phyloP scores from a whole-genome alignment of 2,329 filamentous ascomycete genomes.

The Colletotrichum graminicola region DNA sequence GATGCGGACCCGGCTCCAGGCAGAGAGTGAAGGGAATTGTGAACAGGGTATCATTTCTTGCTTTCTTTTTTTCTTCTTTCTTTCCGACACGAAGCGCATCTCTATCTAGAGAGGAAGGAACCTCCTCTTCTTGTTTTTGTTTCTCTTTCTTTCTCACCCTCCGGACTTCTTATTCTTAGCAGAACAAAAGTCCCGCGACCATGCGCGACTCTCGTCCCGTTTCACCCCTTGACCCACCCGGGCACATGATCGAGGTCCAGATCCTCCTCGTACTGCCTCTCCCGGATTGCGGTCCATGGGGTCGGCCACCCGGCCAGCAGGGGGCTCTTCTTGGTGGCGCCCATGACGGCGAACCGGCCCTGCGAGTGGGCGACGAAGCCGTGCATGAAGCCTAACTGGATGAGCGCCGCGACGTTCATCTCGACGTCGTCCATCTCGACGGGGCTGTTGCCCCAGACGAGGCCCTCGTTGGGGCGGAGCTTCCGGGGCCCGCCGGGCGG shows the following conservation, averaged over 20 bases:
- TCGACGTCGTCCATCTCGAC: conserved; percentile 78
- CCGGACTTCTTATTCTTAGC: neutral
- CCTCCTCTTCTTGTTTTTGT: too few relatives aligned
- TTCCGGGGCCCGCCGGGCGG: conserved; percentile 60
- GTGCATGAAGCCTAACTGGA: conserved; percentile 83
- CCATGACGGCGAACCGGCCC: conserved; percentile 84
- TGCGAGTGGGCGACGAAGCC: conserved; percentile 86
- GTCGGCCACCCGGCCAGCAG: conserved; percentile 80
- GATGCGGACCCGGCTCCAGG: neutral
- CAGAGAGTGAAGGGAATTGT: neutral
- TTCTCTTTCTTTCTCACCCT: neutral
- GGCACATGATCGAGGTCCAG: conserved; percentile 75
- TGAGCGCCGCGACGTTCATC: conserved; percentile 79
- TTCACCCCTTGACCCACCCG: conserved; percentile 75
- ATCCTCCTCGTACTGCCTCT: conserved; percentile 69
- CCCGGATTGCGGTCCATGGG: conserved; percentile 76
- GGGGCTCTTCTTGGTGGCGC: conserved; percentile 73
- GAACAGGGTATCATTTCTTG: conserved; percentile 40
- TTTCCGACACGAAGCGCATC: neutral
- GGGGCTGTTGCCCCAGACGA: conserved; percentile 73
- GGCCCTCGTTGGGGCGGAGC: conserved; percentile 68
- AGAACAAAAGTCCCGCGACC: neutral
- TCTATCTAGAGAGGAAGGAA: neutral
- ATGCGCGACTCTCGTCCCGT: neutral
- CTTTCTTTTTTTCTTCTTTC: neutral